Evolutionary conservation across 2,329 filamentous ascomycete genomes (phyloP), one percentile per base, ranked within the genome.

Genomic region (Colletotrichum lindemuthianum): DNA sequence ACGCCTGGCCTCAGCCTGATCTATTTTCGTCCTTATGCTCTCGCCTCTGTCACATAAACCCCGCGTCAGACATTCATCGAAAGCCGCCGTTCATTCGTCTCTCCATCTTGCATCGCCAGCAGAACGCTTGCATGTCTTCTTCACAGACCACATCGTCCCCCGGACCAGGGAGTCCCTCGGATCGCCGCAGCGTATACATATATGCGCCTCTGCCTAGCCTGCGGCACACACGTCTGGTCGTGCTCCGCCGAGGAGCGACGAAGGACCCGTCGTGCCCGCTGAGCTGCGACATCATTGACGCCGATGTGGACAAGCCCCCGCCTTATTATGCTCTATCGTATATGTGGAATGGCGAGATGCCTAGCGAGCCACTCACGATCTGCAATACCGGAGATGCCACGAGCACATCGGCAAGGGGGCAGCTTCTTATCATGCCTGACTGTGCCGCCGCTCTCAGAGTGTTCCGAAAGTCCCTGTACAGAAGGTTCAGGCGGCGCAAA

Each of bases 371-470:
- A 6, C 49, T 40, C 2, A 41, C 11, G 0, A 32, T 52, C 5
- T 9, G 13, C 4, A 40, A 32, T 1, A 10, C n/a, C 13, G n/a
- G 6, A 40, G 8, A 0, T 36, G 15, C 3, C 1, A 2, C 3
- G 2, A 6, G 8, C 2, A 36, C 5, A 0, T 1, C 15, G 6
- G 1, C 36, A 0, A n/a, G 10, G 3, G 8, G 11, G 0, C 49
- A 10, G 1, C 49, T 52, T 0, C 36, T 52, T 0, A 40, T 52
- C 6, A 39, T 34, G 0, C 49, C 49, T 5, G 39, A 52, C 0
- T 41, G 49, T 1, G 49, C 49, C 2, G 49, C 49, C 7, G 49
- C 49, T 32, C 4, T 52, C 1, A 39, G 7, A 16, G 49, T 2
- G 6, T 52, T 16, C 1, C 15, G 49, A 6, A 52, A 32, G 15